Evolutionary conservation across 192 early-diverging fungal genomes (phyloP), one percentile per base, ranked within the genome.

Genomic region (Gigaspora rosea): DNA sequence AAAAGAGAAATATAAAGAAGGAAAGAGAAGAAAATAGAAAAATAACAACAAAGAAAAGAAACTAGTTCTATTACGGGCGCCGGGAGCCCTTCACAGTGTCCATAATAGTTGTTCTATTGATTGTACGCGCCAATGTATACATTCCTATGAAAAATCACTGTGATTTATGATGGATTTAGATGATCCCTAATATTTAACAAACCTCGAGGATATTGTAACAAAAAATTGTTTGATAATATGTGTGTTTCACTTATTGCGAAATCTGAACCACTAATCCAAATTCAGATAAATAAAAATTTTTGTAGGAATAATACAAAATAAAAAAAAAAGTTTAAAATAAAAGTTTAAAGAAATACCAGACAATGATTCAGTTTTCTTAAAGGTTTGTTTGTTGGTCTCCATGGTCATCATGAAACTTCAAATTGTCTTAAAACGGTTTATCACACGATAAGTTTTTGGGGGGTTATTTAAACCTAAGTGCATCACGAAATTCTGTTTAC

Each of bases 91-190:
- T n/a, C n/a, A n/a, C n/a, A n/a, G n/a, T n/a, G n/a, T 92, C 89
- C 50, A 91, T 79, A 72, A 92, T 84, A 3, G 84, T 82, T 9
- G 73, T 61, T 20, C 79, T 72, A 8, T 85, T 65, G 36, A 91
- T 77, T 2, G 91, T 92, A 22, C 91, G 85, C 77, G 86, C 88
- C 4, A 83, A 85, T 2, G 91, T 92, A 76, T 92, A 92, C 2
- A 90, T 85, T 9, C 88, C 91, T 85, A 20, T 32, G 2, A 56
- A 56, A 56, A 18, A 13, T 52, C 15, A 2, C 1, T 51, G 15
- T 52, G 15, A 52, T 52, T 15, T 15, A 52, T 52, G 12, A 56
- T 56, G 4, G 15, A 56, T 4, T 56, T 56, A 54, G 18, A 54
- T 51, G 13, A 54, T 16, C 52, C 0, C 3, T 5, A 54, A 11